Evolutionary conservation across 2,329 filamentous ascomycete species (phyloP).

Genomic region (Exophiala alcalophila): DNA sequence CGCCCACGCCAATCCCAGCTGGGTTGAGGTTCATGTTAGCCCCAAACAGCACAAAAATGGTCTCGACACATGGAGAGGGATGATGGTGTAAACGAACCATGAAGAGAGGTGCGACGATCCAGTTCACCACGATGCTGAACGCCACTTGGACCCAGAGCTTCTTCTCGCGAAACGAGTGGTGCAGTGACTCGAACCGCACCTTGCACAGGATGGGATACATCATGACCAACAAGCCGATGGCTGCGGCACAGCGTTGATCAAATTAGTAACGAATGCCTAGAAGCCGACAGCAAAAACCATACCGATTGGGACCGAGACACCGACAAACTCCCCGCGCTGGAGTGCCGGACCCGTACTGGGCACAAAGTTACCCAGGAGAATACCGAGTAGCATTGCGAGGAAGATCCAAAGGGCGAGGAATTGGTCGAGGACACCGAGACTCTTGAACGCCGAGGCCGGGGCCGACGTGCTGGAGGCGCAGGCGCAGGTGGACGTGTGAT

Average conservation of each 20-base stretch:
- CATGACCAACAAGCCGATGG: constrained; percentile 80
- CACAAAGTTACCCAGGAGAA: constrained; percentile 74
- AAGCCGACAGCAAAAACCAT: too few species aligned
- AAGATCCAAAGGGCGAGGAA: constrained; percentile 72
- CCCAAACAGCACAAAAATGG: background rate
- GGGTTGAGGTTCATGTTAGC: background rate
- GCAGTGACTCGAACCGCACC: constrained; percentile 72
- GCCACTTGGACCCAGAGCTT: constrained; percentile 74
- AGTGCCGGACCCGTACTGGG: constrained; percentile 59
- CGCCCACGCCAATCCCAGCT: constrained; percentile 53
- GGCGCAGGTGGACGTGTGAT: too few species aligned
- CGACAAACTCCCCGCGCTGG: constrained; percentile 69
- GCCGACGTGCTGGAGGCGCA: too few species aligned
- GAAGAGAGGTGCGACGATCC: constrained; percentile 75
- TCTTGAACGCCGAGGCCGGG: constrained; percentile 43
- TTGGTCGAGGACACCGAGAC: constrained; percentile 60
- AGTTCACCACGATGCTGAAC: constrained; percentile 75
- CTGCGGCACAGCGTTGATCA: too few species aligned
- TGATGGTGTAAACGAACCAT: constrained; percentile 68
- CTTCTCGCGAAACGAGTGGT: constrained; percentile 59
- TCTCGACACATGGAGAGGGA: too few species aligned
- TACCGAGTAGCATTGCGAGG: constrained; percentile 71
- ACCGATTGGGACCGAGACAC: constrained; percentile 67
- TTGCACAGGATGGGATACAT: constrained; percentile 94
- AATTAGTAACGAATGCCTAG: too few species aligned